Base-by-base conservation (phyloP, 2,329 filamentous ascomycete genomes). In the Chrysosporium keratinophilum region DNA sequence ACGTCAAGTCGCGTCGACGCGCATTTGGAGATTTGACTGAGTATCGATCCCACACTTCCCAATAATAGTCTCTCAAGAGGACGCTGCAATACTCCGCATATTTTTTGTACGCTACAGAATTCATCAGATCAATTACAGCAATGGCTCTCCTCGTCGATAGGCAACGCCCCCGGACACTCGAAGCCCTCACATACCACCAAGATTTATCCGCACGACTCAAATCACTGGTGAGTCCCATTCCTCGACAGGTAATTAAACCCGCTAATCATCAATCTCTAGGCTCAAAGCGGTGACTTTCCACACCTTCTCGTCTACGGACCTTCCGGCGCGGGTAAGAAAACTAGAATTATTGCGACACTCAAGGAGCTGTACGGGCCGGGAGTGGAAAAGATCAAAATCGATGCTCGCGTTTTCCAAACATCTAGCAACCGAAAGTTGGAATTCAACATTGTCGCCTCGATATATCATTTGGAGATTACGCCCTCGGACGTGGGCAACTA, bases 311-410 rank as follows among this genome's bases (percentile, higher is more conserved):
- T 98, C 59, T 98, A 97, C 67, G 93, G 93, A 0, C 93, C 93
- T 0, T 96, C 91, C 0, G 93, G 93, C 34, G 93, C 93, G 4
- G 93, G 93, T 61, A 98, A 98, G 71, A 98, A 98, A 73, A 98
- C 93, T 1, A 84, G 93, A 42, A 94, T 97, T 61, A 88, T 96
- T 15, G 90, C 93, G 14, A 97, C 91, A 0, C 75, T 98, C 2
- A 95, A 95, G 69, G 91, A 96, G 66, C 79, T 98, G 6, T 98
- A 93, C 70, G 93, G 93, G 0, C 84, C 91, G 0, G 91, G 93
- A 42, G 93, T 95, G n/a, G 94, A 98, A 67, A 97, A 96, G 78
- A 98, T 98, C 78, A 97, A 97, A 75, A 97, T 98, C 72, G 93
- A 98, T 67, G 88, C 89, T 11, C 87, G 93, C 59, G 86, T 96